phyloP scores from a whole-genome alignment of 176 grass and related monocot species.

The Phyllostachys edulis region DNA sequence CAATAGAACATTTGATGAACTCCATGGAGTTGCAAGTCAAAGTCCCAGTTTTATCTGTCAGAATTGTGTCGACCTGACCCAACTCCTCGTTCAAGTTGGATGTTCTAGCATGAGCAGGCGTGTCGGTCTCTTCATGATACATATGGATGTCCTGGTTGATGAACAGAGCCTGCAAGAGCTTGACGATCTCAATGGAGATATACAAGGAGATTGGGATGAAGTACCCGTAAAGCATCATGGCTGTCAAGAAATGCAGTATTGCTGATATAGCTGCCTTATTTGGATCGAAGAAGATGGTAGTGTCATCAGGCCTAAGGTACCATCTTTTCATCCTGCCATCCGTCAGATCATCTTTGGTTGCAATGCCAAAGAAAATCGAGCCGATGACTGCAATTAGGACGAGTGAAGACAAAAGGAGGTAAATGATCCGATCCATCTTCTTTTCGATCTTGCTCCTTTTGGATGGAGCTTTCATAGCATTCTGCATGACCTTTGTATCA shows the following conservation, averaged over 20 bases:
- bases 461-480: conserved; percentile 68
- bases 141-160: conserved; percentile 83
- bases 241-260: conserved; percentile 69
- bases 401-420: conserved; percentile 56
- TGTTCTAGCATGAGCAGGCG: conserved; percentile 74
- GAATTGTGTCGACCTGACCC: conserved; percentile 82
- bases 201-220: conserved; percentile 97
- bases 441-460: conserved; percentile 85
- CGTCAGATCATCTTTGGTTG: conserved; percentile 45
- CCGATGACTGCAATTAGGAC: conserved; percentile 64
- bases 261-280: conserved; percentile 34
- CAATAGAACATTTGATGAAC: conserved; percentile 91
- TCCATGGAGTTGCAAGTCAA: conserved; percentile 96
- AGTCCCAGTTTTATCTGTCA: conserved; percentile 94
- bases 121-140: conserved; percentile 79
- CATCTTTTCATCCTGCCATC: conserved; percentile 67
- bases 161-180: conserved; percentile 76
- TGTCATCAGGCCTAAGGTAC: conserved; percentile 80
- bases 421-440: conserved; percentile 80
- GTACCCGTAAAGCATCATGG: conserved; percentile 80
- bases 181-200: conserved; percentile 94
- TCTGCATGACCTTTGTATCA: conserved; percentile 97
- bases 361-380: conserved; percentile 70
- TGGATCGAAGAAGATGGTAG: conserved; percentile 45
- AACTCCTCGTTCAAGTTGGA: conserved; percentile 95